These are phyloP conservation scores for Termitomyces bulborhizus DNA, from an alignment of 768 basidiomycete species.

Conservation along the genomic window DNA sequence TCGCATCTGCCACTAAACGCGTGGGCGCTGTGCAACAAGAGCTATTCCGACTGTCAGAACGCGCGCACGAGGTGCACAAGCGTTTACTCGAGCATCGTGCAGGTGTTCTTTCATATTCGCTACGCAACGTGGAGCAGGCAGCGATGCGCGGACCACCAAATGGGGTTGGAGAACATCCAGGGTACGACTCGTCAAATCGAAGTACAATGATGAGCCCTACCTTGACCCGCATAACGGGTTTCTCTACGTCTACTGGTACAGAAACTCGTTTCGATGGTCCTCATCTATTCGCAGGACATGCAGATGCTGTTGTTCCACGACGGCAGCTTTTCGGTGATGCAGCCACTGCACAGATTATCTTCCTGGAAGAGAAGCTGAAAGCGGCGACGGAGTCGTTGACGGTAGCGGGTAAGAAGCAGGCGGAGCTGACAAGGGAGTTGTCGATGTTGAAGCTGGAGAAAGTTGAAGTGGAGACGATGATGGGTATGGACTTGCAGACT, in stretches of 20 bases:
- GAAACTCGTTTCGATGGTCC: constrained; percentile 69
- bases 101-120: constrained; percentile 68
- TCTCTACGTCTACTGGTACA: constrained; percentile 28
- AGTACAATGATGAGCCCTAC: constrained; percentile 47
- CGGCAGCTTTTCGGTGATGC: constrained; percentile 36
- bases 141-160: constrained; percentile 21
- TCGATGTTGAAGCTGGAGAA: constrained; percentile 61
- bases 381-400: constrained; percentile 53
- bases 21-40: constrained; percentile 69
- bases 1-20: constrained; percentile 67
- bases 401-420: constrained; percentile 55
- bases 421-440: constrained; percentile 55
- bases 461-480: constrained; percentile 57
- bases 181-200: constrained; percentile 45
- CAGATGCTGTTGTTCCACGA: constrained; percentile 54
- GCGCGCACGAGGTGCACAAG: constrained; percentile 54
- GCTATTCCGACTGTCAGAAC: constrained; percentile 60
- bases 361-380: constrained; percentile 61
- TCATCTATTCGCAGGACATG: constrained; percentile 82
- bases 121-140: constrained; percentile 57
- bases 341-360: constrained; percentile 35
- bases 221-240: constrained; percentile 35
- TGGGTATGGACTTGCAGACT: constrained; percentile 59
- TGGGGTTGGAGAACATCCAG: constrained; percentile 37
- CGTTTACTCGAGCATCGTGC: constrained; percentile 78